Base-by-base conservation (phyloP, 306 rosid genomes). In the Sechiopsis laciniata region DNA sequence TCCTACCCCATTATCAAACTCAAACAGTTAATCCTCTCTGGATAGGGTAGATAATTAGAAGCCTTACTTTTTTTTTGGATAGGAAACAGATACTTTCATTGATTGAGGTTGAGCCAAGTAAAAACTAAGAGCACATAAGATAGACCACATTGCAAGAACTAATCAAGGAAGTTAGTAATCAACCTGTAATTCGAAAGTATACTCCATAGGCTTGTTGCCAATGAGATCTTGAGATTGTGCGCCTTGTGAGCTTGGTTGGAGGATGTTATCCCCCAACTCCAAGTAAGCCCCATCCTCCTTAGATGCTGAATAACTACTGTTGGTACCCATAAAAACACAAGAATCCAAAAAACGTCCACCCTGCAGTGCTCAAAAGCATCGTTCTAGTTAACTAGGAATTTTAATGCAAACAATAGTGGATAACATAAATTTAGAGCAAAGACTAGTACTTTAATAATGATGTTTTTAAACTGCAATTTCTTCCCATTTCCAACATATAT, bases 401-500 rank as follows among this genome's bases (percentile, higher is more conserved):
- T 68, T 22, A 50, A 46, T 46, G 73, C 57, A 51, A 71, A 20
- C 26, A 59, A 52, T 56, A 7, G 62, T 70, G 20, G 5, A 61
- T 29, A 61, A 54, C 60, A 59, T 71, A 46, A 40, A 64, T 73
- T 62, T 10, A 2, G 22, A 10, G 24, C 37, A 35, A 16, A 6
- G 37, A 55, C 42, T 17, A 70, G 59, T 77, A 94, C 99, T 96
- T 89, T 94, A 75, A 94, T 87, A 73, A 84, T 81, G 59, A 89
- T 87, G 80, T 94, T 94, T 84, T 76, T 91, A 88, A 94, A 94
- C 58, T 88, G 97, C 91, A 94, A 79, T 75, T 69, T 90, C 84
- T 94, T 94, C 84, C 99, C 96, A 77, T 76, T 84, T 72, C 96
- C 99, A 63, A 94, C 79, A 70, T 86, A 89, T 82, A 94, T 88